phyloP scores from a whole-genome alignment of 179 eudicot species.

The Spergularia azorica region DNA sequence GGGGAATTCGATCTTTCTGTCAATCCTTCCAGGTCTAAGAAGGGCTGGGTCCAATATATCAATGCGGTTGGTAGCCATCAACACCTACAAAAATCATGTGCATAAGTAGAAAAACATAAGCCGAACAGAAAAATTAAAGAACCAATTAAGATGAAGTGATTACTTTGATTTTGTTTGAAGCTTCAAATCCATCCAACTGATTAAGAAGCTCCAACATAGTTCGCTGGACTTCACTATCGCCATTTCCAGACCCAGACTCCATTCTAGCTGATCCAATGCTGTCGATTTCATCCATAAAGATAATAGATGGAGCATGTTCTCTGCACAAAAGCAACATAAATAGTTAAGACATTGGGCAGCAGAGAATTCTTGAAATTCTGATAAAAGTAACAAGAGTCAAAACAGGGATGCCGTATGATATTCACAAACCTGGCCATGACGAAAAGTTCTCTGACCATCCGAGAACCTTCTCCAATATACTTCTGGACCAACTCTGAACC shows the following conservation, averaged over 20 bases:
- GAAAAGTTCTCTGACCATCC: conserved; percentile 94
- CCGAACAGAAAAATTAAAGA: too few relatives aligned
- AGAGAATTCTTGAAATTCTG: too few relatives aligned
- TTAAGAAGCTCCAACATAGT: conserved; percentile 94
- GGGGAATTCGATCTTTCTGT: conserved; percentile 93
- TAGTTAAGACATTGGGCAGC: neutral
- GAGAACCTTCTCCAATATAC: conserved; percentile 92
- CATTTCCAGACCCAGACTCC: conserved; percentile 92
- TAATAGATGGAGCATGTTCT: conserved; percentile 93
- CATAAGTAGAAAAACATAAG: too few relatives aligned
- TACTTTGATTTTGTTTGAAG: conserved; percentile 87
- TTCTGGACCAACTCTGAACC: conserved; percentile 92
- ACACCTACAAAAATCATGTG: conserved; percentile 44
- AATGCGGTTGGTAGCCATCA: conserved; percentile 94
- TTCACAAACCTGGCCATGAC: conserved; percentile 85
- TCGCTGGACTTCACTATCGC: conserved; percentile 94
- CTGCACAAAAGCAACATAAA: conserved; percentile 38
- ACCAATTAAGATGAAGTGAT: too few relatives aligned
- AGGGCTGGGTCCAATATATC: conserved; percentile 94
- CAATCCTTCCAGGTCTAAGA: conserved; percentile 96
- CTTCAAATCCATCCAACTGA: conserved; percentile 94
- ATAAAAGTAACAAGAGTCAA: too few relatives aligned
- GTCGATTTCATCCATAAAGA: conserved; percentile 95
- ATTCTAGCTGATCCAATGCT: conserved; percentile 87
- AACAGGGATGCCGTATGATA: too few relatives aligned